Base-by-base conservation (phyloP, 805 yeast genomes). In the Yarrowia sp. region DNA sequence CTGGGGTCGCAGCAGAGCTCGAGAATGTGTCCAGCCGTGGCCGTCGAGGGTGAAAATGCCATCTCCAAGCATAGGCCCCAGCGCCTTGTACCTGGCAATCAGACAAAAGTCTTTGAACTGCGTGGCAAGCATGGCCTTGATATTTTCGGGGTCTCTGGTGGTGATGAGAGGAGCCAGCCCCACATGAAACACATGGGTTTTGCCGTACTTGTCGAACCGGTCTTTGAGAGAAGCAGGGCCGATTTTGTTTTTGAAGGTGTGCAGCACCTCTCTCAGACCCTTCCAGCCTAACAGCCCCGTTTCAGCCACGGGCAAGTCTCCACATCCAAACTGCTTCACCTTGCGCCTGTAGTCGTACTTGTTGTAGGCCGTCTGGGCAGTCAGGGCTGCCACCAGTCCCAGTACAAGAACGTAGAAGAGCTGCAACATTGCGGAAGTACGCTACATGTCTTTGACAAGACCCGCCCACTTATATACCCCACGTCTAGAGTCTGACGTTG, bases 21-120 rank as follows among this genome's bases (percentile, higher is more conserved):
- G 71, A 8, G 80, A 76, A 68, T 79, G 80, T 43, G 75, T 73
- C 81, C 81, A 79, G n/a, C 74, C 76, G 32, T 71, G 72, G n/a
- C 79, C 79, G 49, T 75, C 75, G 35, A 76, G 73, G 1, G 80
- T 78, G 72, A 79, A 79, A 56, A 79, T 78, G 0, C 81, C 81
- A 35, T 73, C 71, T 12, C 80, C 80, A 15, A 79, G 70, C 16
- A 77, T 52, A 8, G 77, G 77, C 11, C 56, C 68, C 43, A 79
- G 71, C 19, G 72, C 72, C 15, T 43, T 55, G 50, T 73, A 59
- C 5, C 81, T 72, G 9, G 49, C 26, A 0, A 77, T 79, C 38
- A 79, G 71, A 26, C 71, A 71, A 68, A 71, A 79, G 64, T 48
- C 79, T 55, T 75, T 71, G 70, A 77, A 78, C 42, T 73, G 71